These are phyloP conservation scores for Cetradonia linearis DNA, from an alignment of 495 filamentous ascomycete species.

Conservation along the genomic window DNA sequence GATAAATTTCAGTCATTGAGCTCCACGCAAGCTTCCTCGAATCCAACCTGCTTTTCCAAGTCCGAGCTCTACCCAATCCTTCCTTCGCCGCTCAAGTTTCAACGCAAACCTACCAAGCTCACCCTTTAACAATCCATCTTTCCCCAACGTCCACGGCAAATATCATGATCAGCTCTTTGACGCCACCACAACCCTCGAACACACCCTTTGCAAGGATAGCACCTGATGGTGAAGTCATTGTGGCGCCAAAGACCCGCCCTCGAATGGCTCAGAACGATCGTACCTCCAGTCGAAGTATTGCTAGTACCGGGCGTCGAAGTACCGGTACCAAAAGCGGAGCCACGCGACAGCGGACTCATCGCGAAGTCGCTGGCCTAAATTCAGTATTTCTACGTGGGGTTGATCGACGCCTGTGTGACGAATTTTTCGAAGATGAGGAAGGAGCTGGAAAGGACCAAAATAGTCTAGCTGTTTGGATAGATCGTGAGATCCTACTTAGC, in stretches of 20 bases:
- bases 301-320: conserved; percentile 59
- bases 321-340: conserved; percentile 57
- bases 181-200: conserved; percentile 55
- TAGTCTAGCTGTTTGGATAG: conserved; percentile 75
- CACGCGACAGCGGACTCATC: conserved; percentile 48
- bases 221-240: conserved; percentile 89
- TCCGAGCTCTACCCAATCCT: conserved; percentile 84
- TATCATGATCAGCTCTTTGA: conserved; percentile 70
- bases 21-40: conserved; percentile 91
- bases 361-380: conserved; percentile 49
- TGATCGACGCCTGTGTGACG: conserved; percentile 50
- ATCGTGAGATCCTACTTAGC: conserved; percentile 57
- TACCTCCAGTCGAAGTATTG: conserved; percentile 59
- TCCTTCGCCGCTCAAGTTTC: conserved; percentile 42
- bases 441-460: conserved; percentile 41
- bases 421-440: conserved; percentile 59
- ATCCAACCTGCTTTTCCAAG: conserved; percentile 84
- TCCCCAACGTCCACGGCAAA: conserved; percentile 93
- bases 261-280: conserved; percentile 44
- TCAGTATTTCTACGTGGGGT: conserved; percentile 69
- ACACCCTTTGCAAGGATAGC: conserved; percentile 83
- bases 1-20: conserved; percentile 61
- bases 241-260: conserved; percentile 78
- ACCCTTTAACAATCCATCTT: conserved; percentile 84
- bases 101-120: conserved; percentile 41